A percentile compares a stretch with the other conserved stretches of the same genome.
phyloP scores from a whole-genome alignment of 352 stramenopile genomes.

The Phytophthora pisi region DNA sequence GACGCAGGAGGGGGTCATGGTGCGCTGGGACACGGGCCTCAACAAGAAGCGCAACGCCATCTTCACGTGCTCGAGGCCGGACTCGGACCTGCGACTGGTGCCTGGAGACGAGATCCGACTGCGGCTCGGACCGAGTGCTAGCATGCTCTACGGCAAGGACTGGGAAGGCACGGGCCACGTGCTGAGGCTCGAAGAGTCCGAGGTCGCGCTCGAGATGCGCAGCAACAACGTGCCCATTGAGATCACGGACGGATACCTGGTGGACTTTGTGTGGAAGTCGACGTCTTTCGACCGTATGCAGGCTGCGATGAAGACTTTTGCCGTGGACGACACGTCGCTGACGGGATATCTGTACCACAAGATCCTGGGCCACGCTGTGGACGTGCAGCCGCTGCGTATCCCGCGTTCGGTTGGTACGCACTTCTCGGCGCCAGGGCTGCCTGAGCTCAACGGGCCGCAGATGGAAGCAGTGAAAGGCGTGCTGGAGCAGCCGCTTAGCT shows the following conservation, averaged over 20 bases:
- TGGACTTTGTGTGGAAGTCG: slow-evolving; percentile 99
- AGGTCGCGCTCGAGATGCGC: slow-evolving; percentile 88
- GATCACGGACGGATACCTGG: slow-evolving; percentile 95
- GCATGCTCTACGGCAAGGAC: slow-evolving; percentile 82
- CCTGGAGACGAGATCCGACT: slow-evolving; percentile 97
- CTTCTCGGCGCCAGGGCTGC: slow-evolving; percentile 94
- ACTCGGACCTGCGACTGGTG: slow-evolving; percentile 92
- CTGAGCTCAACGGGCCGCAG: slow-evolving; percentile 98
- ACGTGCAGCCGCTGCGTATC: slow-evolving; percentile 91
- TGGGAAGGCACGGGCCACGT: slow-evolving; percentile 97
- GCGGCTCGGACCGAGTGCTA: slow-evolving; percentile 84
- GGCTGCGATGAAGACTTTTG: slow-evolving; percentile 98
- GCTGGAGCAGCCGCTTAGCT: slow-evolving; percentile 96
- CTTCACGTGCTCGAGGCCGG: slow-evolving; percentile 92
- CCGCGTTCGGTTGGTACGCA: slow-evolving; percentile 67
- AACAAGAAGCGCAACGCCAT: slow-evolving; percentile 97
- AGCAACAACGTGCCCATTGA: slow-evolving; percentile 86
- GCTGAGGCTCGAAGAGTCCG: slow-evolving; percentile 80
- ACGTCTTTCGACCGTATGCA: slow-evolving; percentile 99
- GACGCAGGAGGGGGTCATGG: slow-evolving; percentile 93
- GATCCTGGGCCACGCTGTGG: slow-evolving; percentile 97
- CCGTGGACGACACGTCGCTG: slow-evolving; percentile 97
- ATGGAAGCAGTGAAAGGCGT: slow-evolving; percentile 95
- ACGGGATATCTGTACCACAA: slow-evolving; percentile 99
- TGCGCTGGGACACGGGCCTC: slow-evolving; percentile 96